These are phyloP conservation scores for Rosa chinensis DNA, from an alignment of 306 rosid species.

Conservation along the genomic window DNA sequence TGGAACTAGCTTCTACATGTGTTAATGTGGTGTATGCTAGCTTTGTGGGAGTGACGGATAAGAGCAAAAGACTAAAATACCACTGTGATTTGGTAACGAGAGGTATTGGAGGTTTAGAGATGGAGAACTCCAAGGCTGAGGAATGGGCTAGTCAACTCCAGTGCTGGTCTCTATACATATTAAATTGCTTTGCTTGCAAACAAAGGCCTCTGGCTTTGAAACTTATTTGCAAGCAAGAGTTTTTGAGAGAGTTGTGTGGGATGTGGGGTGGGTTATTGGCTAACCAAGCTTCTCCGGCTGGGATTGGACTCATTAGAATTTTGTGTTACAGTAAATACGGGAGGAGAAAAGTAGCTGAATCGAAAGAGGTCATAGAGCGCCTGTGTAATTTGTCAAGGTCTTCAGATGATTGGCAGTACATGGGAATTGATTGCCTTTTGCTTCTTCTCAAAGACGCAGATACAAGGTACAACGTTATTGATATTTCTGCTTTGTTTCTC, in stretches of 20 bases:
- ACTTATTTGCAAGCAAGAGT: constrained; percentile 55
- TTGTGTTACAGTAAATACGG: constrained; percentile 58
- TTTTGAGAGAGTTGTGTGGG: constrained; percentile 44
- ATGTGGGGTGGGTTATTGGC: constrained; percentile 81
- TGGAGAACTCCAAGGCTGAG: constrained; percentile 74
- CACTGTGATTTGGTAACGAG: constrained; percentile 68
- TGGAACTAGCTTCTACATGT: constrained; percentile 58
- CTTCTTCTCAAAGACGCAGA: constrained; percentile 64
- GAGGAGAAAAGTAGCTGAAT: constrained; percentile 49
- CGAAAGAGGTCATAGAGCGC: constrained; percentile 35
- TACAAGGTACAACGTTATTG: constrained; percentile 63
- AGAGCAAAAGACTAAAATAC: constrained; percentile 41
- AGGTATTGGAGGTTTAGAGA: constrained; percentile 64
- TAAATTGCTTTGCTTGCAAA: constrained; percentile 80
- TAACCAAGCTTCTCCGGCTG: constrained; percentile 63
- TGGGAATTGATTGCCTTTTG: constrained; percentile 75
- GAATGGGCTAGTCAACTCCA: constrained; percentile 84
- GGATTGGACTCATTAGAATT: constrained; percentile 69
- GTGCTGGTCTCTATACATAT: constrained; percentile 70
- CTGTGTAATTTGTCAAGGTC: constrained; percentile 72
- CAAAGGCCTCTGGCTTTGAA: constrained; percentile 44
- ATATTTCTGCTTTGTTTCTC: constrained; percentile 38
- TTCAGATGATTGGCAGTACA: constrained; percentile 87
- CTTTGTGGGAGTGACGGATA: constrained; percentile 40
- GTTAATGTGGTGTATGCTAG: constrained; percentile 46